Evolutionary conservation across 306 rosid genomes (phyloP), one percentile per base, ranked within the genome.

Genomic region (Fagus sylvatica): DNA sequence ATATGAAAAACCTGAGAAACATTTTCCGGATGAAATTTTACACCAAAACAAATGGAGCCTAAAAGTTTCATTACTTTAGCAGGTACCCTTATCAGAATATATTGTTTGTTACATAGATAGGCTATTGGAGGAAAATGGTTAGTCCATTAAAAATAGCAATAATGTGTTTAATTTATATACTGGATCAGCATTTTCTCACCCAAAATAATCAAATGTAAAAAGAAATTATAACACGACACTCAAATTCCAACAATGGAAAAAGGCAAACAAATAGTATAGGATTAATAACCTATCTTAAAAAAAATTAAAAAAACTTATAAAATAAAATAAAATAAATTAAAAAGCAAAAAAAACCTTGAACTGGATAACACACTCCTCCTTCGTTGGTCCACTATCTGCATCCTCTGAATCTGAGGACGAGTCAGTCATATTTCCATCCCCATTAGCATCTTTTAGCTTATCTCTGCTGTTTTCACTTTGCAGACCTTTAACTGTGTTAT

Each of bases 401-500:
- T 93, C 99, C 84, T 93, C 99, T 15, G 98, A 95, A 83, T 95
- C 99, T 51, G 99, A 95, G 53, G 98, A 92, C 60, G 96, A 84
- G 77, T 95, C 98, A 53, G 98, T 88, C 81, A 71, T 57, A 60
- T 86, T 89, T 60, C 90, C 89, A 81, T 86, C 97, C 62, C 89
- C 98, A 82, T 91, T 90, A 61, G 84, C 82, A 88, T 91, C 98
- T 75, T 92, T 92, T 70, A 79, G 88, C 82, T 87, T 92, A 81
- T 90, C 98, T 78, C 86, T 91, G 86, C 78, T 87, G 78, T 79
- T 91, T 54, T 91, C 98, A 36, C 86, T 83, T 68, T 81, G 97
- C 77, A 83, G 87, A 77, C 85, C 93, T 89, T 87, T 92, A 12
- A 87, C 73, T 54, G 81, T 62, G 74, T 88, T 73, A 66, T 93